These are phyloP conservation scores for Babesia bigemina DNA, from an alignment of 169 alveolate genomes.

Conservation along the genomic window DNA sequence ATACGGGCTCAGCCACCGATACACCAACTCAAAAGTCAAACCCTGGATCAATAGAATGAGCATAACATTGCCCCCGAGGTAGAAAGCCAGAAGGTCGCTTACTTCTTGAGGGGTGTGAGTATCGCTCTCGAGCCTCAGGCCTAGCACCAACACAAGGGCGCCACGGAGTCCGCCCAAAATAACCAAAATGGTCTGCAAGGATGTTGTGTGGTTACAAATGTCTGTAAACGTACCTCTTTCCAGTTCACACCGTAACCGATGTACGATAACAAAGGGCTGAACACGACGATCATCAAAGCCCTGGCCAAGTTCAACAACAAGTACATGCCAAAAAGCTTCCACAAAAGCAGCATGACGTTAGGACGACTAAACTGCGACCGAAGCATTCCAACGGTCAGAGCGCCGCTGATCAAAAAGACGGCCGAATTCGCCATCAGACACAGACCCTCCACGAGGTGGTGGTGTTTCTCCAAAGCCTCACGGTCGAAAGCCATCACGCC, in stretches of 20 bases:
- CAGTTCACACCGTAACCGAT: constrained; percentile 81
- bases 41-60: constrained; percentile 86
- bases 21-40: constrained; percentile 84
- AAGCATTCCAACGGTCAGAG: constrained; percentile 83
- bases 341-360: constrained; percentile 29
- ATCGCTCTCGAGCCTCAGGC: constrained; percentile 88
- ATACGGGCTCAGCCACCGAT: constrained; percentile 82
- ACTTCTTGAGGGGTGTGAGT: constrained; percentile 70
- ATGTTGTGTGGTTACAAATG: neutral
- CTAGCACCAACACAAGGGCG: constrained; percentile 89
- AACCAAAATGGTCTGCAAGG: constrained; percentile 68
- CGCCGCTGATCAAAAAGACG: constrained; percentile 83
- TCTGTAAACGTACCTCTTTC: constrained; percentile 73
- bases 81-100: constrained; percentile 85
- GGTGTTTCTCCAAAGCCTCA: constrained; percentile 82
- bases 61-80: constrained; percentile 88
- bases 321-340: constrained; percentile 68
- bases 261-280: constrained; percentile 78
- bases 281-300: constrained; percentile 77
- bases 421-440: constrained; percentile 81
- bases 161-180: constrained; percentile 93
- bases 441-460: constrained; percentile 77
- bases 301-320: constrained; percentile 77
- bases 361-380: constrained; percentile 68
- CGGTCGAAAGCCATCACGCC: constrained; percentile 84